Percentiles rank a stretch among this genome's conserved stretches.
phyloP scores from a whole-genome alignment of 352 stramenopile species.

The Elongisporangium prolatum region DNA sequence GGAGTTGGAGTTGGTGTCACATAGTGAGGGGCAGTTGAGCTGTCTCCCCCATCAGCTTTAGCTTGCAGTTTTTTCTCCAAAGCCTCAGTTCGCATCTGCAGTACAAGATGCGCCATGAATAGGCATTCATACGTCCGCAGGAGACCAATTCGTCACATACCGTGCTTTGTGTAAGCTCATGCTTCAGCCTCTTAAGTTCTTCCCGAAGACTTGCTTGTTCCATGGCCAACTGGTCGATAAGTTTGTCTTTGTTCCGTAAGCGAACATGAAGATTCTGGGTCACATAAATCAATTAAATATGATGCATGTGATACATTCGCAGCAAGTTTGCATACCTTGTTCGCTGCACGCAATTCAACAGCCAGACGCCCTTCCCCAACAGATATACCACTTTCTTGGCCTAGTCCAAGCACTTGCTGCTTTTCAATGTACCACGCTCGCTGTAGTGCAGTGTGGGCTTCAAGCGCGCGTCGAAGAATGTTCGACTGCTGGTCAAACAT shows the following conservation, averaged over 20 bases:
- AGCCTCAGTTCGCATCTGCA: neutral
- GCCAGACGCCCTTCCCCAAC: constrained; percentile 78
- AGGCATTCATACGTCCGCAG: neutral
- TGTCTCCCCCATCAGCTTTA: neutral
- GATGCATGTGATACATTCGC: neutral
- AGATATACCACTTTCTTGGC: constrained; percentile 47
- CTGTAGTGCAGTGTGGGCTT: constrained; percentile 70
- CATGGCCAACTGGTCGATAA: constrained; percentile 75
- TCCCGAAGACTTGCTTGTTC: constrained; percentile 58
- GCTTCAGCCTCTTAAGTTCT: constrained; percentile 56
- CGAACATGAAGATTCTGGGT: constrained; percentile 70
- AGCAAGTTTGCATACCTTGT: constrained; percentile 54
- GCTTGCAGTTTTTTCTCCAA: neutral
- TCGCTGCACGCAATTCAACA: constrained; percentile 73
- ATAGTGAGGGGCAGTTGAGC: neutral
- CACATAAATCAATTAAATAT: neutral
- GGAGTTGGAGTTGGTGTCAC: neutral
- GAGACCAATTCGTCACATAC: constrained; percentile 13
- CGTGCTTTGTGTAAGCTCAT: constrained; percentile 56
- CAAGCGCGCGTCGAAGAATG: constrained; percentile 59
- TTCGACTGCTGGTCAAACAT: constrained; percentile 86
- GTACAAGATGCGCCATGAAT: too few relatives aligned
- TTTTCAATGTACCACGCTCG: constrained; percentile 75
- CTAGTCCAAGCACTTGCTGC: constrained; percentile 62
- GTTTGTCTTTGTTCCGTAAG: constrained; percentile 78